Percentiles rank a stretch among this genome's conserved stretches.
Conservation (phyloP, 306 rosid species). For the Lathyrus aphaca region DNA sequence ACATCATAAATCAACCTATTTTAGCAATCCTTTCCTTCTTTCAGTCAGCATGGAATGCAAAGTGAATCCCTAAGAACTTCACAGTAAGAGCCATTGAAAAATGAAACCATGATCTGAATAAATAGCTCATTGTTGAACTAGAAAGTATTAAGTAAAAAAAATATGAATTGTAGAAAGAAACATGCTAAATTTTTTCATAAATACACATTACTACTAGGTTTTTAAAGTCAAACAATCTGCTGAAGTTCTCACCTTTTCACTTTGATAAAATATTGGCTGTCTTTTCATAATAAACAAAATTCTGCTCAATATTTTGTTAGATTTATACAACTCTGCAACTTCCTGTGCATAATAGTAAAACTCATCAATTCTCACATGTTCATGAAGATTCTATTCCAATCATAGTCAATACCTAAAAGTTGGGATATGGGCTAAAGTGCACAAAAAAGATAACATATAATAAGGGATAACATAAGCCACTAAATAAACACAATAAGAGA, state of each 20-base stretch:
- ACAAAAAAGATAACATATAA: slow-evolving; percentile 2
- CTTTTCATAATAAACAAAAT: no score
- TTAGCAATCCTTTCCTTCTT: no score
- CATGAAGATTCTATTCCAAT: slow-evolving; percentile 2
- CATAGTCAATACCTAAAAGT: slow-evolving; percentile 11
- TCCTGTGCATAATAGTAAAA: slow-evolving; percentile 57
- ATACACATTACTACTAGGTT: no score
- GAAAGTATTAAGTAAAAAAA: neutral
- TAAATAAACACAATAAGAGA: neutral
- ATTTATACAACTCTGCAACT: slow-evolving; percentile 85
- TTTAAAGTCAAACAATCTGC: no score
- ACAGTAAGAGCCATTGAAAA: neutral
- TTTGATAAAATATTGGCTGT: no score
- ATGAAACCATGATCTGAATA: slow-evolving; percentile 7
- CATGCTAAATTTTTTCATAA: no score
- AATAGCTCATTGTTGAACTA: slow-evolving; percentile 1
- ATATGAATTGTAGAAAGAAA: no score
- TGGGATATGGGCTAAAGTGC: neutral
- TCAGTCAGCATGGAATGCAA: no score
- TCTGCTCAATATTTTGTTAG: slow-evolving; percentile 78
- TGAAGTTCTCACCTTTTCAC: no score
- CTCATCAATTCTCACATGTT: slow-evolving; percentile 37
- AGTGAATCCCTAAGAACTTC: no score
- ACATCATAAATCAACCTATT: no score
- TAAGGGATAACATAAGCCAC: slow-evolving; percentile 9